phyloP scores from a whole-genome alignment of 306 rosid genomes.

The Cucurbita pepo region DNA sequence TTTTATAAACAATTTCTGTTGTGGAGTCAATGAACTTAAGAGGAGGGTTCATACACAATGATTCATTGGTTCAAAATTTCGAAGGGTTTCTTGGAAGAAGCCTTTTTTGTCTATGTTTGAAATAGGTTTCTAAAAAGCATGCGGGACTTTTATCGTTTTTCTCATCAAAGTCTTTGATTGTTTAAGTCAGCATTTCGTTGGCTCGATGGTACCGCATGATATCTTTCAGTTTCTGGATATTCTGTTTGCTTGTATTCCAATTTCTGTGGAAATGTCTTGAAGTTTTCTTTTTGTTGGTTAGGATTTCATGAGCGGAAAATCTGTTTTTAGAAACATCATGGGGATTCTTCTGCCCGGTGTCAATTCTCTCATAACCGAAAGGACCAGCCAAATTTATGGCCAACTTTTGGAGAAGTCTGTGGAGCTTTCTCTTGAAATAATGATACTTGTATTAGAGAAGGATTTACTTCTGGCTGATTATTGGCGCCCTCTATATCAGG shows the following conservation, averaged over 20 bases:
- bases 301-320: constrained; percentile 98
- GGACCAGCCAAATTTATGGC: constrained; percentile 65
- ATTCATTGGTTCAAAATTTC: too few relatives aligned
- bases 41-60: too few relatives aligned
- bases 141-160: too few relatives aligned
- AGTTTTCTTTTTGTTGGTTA: constrained; percentile 15
- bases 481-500: constrained; percentile 95
- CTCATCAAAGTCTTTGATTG: too few relatives aligned
- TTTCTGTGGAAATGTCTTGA: background rate
- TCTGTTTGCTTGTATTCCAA: background rate
- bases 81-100: too few relatives aligned
- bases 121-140: too few relatives aligned
- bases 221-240: background rate
- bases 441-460: constrained; percentile 64
- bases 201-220: background rate
- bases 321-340: constrained; percentile 81
- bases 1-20: background rate
- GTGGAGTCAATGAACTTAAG: background rate
- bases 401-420: constrained; percentile 80
- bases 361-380: constrained; percentile 51
- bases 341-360: constrained; percentile 81
- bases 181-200: too few relatives aligned
- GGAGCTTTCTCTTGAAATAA: constrained; percentile 76
- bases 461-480: constrained; percentile 80
- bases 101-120: too few relatives aligned